Conservation (phyloP, 345 rosid species). For the Lepidium aucheri region DNA sequence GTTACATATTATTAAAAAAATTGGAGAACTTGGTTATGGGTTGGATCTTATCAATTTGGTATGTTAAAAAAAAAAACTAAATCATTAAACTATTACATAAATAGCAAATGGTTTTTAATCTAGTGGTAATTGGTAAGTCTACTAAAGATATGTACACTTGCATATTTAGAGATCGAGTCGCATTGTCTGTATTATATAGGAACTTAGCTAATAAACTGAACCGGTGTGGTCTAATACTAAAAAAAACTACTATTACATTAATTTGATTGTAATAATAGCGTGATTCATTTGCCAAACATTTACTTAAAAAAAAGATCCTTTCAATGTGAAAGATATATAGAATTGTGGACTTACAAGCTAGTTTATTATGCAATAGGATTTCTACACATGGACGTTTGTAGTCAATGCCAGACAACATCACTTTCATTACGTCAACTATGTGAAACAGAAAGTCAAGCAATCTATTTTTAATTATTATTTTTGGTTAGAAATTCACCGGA, state of each 20-base stretch:
- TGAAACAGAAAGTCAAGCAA: neutral
- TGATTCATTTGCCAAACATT: neutral
- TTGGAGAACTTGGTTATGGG: too few relatives aligned
- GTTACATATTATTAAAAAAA: too few relatives aligned
- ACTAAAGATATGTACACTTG: too few relatives aligned
- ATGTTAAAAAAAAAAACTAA: too few relatives aligned
- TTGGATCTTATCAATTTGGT: too few relatives aligned
- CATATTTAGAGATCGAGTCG: too few relatives aligned
- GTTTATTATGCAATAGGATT: neutral
- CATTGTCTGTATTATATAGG: too few relatives aligned
- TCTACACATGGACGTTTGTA: neutral
- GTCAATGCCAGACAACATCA: neutral
- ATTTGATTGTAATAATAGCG: neutral
- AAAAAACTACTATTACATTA: neutral
- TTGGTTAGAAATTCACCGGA: neutral
- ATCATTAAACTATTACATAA: neutral
- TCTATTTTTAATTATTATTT: neutral
- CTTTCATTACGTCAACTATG: neutral
- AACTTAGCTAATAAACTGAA: too few relatives aligned
- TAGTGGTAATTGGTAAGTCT: too few relatives aligned
- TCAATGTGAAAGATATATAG: conserved; percentile 7
- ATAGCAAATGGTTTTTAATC: too few relatives aligned
- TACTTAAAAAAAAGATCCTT: too few relatives aligned
- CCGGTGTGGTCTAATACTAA: too few relatives aligned
- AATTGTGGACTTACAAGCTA: conserved; percentile 2